These are phyloP conservation scores for Stylonectria norvegica DNA, from an alignment of 2,329 filamentous ascomycete species.

Conservation along the genomic window DNA sequence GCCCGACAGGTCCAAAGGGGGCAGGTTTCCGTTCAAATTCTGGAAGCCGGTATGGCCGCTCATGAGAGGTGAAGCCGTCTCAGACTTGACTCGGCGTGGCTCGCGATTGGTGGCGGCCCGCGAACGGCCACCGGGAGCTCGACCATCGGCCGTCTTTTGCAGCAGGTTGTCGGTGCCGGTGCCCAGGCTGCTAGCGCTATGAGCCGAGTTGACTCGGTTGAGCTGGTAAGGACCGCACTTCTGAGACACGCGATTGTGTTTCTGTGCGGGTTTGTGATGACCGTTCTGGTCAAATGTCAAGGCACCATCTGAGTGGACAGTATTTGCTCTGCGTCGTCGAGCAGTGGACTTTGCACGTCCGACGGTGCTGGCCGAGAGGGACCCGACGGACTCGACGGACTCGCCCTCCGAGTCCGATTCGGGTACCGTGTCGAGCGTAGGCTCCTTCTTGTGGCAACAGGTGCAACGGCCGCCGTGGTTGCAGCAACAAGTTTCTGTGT, in stretches of 20 bases:
- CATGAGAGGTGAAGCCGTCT: slow-evolving; percentile 58
- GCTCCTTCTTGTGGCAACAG: slow-evolving; percentile 62
- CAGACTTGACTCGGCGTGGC: slow-evolving; percentile 57
- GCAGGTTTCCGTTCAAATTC: slow-evolving; percentile 51
- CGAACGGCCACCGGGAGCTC: slow-evolving; percentile 34
- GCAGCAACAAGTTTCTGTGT: slow-evolving; percentile 64
- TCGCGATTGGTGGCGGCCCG: slow-evolving; percentile 40
- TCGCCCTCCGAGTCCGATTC: slow-evolving; percentile 59
- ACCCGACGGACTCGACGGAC: too few relatives aligned
- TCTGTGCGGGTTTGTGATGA: slow-evolving; percentile 60
- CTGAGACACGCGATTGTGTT: slow-evolving; percentile 58
- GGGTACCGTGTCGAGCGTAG: slow-evolving; percentile 57
- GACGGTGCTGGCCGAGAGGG: slow-evolving; percentile 24
- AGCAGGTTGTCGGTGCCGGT: slow-evolving; percentile 42
- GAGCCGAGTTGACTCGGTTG: slow-evolving; percentile 55
- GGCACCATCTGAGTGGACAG: slow-evolving; percentile 57
- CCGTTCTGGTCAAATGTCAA: slow-evolving; percentile 61
- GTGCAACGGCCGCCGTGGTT: slow-evolving; percentile 66
- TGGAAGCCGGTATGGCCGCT: slow-evolving; percentile 47
- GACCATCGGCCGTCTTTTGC: slow-evolving; percentile 36
- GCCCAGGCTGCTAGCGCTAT: slow-evolving; percentile 49
- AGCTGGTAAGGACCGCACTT: slow-evolving; percentile 62
- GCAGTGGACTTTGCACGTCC: slow-evolving; percentile 40
- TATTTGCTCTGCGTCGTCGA: slow-evolving; percentile 57
- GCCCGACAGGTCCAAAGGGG: slow-evolving; percentile 56